Evolutionary conservation across 805 yeast genomes (phyloP), one percentile per base, ranked within the genome.

Genomic region (Myxozyma neotropica): DNA sequence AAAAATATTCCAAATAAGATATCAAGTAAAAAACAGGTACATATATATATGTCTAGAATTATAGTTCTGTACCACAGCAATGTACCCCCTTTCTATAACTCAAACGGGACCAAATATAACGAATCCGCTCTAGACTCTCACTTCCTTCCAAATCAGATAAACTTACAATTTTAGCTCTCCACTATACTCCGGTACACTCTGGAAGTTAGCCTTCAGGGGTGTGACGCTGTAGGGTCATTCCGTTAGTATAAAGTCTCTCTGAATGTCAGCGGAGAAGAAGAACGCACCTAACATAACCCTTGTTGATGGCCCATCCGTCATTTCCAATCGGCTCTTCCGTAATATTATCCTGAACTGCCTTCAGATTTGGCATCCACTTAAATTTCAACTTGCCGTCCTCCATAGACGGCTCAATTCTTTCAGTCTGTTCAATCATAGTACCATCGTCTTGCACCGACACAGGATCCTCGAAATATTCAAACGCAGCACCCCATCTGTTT

Each of bases 341-440:
- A 13, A 83, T 81, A 7, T 80, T 78, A 50, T 81, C 75, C 69
- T 86, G 87, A 13, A 88, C 90, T 24, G 78, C 74, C 45, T 80
- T 81, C 73, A 89, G 90, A 70, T 91, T 83, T 0, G 99, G 99
- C 45, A 79, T 78, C 99, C 99, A 93, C 61, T 76, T 77, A 73
- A 84, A 94, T 56, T 81, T 78, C 17, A 55, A 46, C 10, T 31
- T 51, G 26, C 76, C 75, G 2, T 78, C 73, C 40, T 82, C 81
- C 54, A 83, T 81, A 61, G 81, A 85, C 2, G 69, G 69, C 4
- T 70, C 69, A 1, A 60, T 36, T 12, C 48, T 48, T 26, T 56
- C 63, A 13, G 63, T 44, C 3, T 39, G 53, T 36, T 61, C 68
- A n/a, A 53, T 54, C 15, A 43, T 19, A 23, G 56, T 42, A 6